Evolutionary conservation across 2,329 filamentous ascomycete species (phyloP), one percentile per base, ranked within the genome.

Genomic region (Verticillium nubilum): DNA sequence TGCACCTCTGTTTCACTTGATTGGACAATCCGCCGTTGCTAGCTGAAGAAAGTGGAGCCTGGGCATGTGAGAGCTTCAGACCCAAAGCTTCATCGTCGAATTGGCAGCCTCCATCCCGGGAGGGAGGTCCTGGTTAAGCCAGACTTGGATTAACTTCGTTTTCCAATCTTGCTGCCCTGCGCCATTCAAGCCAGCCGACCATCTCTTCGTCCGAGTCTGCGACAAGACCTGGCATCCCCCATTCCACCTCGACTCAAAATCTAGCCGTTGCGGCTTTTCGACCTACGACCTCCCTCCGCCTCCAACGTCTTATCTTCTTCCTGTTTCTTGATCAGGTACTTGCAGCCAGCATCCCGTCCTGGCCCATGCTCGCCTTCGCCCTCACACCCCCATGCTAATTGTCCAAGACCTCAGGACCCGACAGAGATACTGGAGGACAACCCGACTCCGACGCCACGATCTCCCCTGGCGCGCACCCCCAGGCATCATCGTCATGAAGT

Each of bases 401-500:
- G 75, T 80, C 63, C 73, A 81, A 71, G 78, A 82, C 69, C 73
- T 81, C 60, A 76, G 75, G 66, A 76, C 74, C 63, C 73, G 70
- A 66, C 69, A 72, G 64, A 74, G 68, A 65, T 70, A 70, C 64
- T 80, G 79, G 75, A 73, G 73, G 65, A 69, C 72, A 61, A 70
- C 68, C 60, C 71, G 66, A 62, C 19, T 19, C 9, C 42, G 42
- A 47, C 54, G 60, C 61, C 58, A 26, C 56, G 61, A 66, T 31
- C 59, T 68, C 65, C 61, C 61, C 56, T 74, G 72, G 68, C 72
- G 68, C 64, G 72, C 78, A 64, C 70, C 72, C 33, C 83, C 81
- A 52, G 82, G 83, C 61, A 73, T 80, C 64, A 72, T 86, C 76
- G 78, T 84, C 78, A 88, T 88, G 86, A 88, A 88, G 83, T 99